Evolutionary conservation across 495 filamentous ascomycete species (phyloP).

Genomic region (Filosporella fistucella): DNA sequence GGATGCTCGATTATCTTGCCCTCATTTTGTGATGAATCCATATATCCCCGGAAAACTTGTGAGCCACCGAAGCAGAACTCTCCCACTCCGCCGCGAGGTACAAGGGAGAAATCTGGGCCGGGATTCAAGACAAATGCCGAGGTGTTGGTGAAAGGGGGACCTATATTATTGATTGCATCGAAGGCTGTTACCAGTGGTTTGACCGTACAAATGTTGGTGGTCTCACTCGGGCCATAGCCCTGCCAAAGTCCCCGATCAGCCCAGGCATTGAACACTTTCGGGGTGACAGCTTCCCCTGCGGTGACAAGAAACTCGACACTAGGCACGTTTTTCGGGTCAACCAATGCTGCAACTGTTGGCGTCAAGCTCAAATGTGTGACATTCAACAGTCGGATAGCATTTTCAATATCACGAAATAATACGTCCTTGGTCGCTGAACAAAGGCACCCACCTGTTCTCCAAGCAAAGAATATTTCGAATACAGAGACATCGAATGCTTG

Average conservation of each 20-base stretch:
- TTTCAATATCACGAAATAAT: conserved; percentile 59
- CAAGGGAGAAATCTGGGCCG: conserved; percentile 36
- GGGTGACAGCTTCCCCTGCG: conserved; percentile 66
- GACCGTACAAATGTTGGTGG: conserved; percentile 71
- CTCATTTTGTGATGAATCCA: conserved; percentile 50
- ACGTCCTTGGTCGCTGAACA: conserved; percentile 63
- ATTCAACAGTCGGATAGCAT: conserved; percentile 45
- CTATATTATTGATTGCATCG: conserved; percentile 54
- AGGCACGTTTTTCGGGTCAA: conserved; percentile 58
- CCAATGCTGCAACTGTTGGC: conserved; percentile 66
- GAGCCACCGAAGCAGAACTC: conserved; percentile 83
- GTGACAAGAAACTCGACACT: conserved; percentile 62
- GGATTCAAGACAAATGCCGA: conserved; percentile 60
- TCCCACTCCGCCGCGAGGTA: conserved; percentile 65
- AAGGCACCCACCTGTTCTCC: conserved; percentile 67
- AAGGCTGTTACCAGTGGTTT: conserved; percentile 38
- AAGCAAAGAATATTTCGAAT: conserved; percentile 77
- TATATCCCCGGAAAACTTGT: conserved; percentile 71
- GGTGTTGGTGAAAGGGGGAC: conserved; percentile 61
- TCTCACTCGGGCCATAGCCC: conserved; percentile 70
- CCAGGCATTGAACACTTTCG: conserved; percentile 62
- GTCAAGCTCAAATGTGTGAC: conserved; percentile 78
- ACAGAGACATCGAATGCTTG: conserved; percentile 76
- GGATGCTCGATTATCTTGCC: conserved; percentile 63
- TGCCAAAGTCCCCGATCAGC: conserved; percentile 59